A percentile compares a stretch with the other conserved stretches of the same genome.
phyloP scores from a whole-genome alignment of 2,329 filamentous ascomycete species.

The Cladosporium sp. region DNA sequence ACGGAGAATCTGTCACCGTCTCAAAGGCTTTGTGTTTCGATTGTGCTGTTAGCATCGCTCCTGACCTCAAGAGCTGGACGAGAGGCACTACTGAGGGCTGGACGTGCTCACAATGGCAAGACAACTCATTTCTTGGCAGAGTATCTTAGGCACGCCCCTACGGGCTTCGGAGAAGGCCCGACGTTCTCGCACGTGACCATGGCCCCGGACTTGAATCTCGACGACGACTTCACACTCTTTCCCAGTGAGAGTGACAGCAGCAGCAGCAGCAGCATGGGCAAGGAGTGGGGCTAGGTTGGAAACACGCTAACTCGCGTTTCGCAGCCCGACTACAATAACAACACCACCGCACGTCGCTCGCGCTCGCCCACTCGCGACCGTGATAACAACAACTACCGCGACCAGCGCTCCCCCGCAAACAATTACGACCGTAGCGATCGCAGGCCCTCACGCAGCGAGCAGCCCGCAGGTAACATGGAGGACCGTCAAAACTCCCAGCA shows the following conservation, averaged over 20 bases:
- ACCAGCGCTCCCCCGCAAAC: slow-evolving; percentile 74
- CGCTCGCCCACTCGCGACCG: slow-evolving; percentile 35
- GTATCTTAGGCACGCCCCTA: neutral
- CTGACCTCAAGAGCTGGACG: neutral
- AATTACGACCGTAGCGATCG: slow-evolving; percentile 54
- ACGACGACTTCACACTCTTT: neutral
- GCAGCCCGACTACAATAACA: slow-evolving; percentile 13
- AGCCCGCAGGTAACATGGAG: slow-evolving; percentile 49
- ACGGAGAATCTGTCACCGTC: neutral
- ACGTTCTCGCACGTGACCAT: neutral
- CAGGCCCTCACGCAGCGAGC: slow-evolving; percentile 59
- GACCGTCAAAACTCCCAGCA: slow-evolving; percentile 95
- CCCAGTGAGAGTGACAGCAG: neutral
- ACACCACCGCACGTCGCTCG: slow-evolving; percentile 14
- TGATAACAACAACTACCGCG: slow-evolving; percentile 39
- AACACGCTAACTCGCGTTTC: neutral
- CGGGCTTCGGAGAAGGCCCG: neutral
- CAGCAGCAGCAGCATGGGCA: neutral
- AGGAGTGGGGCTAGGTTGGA: neutral
- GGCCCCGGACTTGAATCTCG: neutral
- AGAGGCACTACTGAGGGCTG: neutral
- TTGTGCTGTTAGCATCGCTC: neutral
- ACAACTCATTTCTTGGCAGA: neutral
- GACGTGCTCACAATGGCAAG: neutral
- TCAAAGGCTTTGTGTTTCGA: neutral